Percentiles rank a stretch among this genome's conserved stretches.
These are phyloP conservation scores for Dictyostelium purpureum DNA, from an alignment of 78 protist genomes.

Conservation along the genomic window DNA sequence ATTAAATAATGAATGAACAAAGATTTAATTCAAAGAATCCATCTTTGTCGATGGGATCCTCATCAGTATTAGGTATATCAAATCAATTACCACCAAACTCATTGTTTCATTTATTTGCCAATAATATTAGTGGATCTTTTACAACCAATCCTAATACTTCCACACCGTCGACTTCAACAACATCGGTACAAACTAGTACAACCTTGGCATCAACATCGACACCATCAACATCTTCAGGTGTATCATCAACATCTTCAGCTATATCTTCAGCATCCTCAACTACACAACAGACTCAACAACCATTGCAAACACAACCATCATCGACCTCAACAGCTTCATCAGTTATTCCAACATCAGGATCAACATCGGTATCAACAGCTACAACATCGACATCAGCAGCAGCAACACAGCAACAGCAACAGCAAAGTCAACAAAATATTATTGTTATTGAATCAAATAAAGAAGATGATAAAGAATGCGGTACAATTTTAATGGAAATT, in stretches of 20 bases:
- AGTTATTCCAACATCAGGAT: neutral
- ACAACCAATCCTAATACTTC: neutral
- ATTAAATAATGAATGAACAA: too few species aligned
- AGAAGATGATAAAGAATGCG: conserved; percentile 44
- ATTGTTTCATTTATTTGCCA: conserved; percentile 39
- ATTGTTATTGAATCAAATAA: neutral
- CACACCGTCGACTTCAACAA: neutral
- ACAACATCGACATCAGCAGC: neutral
- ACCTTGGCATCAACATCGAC: neutral
- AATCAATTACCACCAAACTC: conserved; percentile 62
- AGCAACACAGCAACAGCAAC: conserved; percentile 6
- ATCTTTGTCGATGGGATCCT: neutral
- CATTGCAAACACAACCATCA: neutral
- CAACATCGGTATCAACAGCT: neutral
- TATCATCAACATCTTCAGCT: neutral
- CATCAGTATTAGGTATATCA: conserved; percentile 5
- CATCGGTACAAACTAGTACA: neutral
- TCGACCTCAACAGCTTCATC: neutral
- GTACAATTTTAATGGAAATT: conserved; percentile 51
- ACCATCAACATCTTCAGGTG: neutral
- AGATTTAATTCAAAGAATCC: too few species aligned
- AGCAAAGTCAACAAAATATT: neutral
- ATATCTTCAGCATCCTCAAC: neutral
- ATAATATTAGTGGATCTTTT: neutral
- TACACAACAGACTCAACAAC: neutral